These are phyloP conservation scores for Apophysomyces elegans DNA, from an alignment of 371 early-diverging fungal genomes.

Conservation along the genomic window DNA sequence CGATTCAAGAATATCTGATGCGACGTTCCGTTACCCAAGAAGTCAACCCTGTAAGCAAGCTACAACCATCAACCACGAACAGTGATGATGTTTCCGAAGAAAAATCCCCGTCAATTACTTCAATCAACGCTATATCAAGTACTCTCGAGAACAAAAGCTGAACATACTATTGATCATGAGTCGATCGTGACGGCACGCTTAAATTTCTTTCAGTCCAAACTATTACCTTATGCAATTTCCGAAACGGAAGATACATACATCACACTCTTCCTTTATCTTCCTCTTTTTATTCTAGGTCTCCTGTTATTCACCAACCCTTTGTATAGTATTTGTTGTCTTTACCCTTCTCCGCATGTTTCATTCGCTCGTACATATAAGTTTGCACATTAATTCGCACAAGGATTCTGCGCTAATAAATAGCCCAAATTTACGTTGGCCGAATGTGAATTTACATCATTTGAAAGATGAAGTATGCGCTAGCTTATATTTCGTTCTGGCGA, in stretches of 20 bases:
- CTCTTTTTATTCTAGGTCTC: neutral
- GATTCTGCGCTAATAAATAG: too few species aligned
- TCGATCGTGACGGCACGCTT: neutral
- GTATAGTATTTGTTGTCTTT: slow-evolving; percentile 3
- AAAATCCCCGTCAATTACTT: neutral
- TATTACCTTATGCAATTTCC: neutral
- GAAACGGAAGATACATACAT: neutral
- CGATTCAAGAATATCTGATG: slow-evolving; percentile 43
- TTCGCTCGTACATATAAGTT: neutral
- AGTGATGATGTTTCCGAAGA: neutral
- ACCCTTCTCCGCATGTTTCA: neutral
- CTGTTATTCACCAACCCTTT: neutral
- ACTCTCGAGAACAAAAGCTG: neutral
- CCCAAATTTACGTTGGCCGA: too few species aligned
- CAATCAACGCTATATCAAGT: neutral
- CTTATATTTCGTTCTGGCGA: too few species aligned
- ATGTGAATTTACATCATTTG: too few species aligned
- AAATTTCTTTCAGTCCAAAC: neutral
- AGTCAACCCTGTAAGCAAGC: neutral
- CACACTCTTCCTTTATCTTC: neutral
- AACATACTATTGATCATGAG: too few species aligned
- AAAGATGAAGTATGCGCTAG: neutral
- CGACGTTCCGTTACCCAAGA: slow-evolving; percentile 27
- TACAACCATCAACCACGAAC: neutral
- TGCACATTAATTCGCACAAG: neutral